A percentile compares a stretch with the other conserved stretches of the same genome.
These are phyloP conservation scores for Grosmannia penicillata DNA, from an alignment of 2,329 filamentous ascomycete species.

Conservation along the genomic window DNA sequence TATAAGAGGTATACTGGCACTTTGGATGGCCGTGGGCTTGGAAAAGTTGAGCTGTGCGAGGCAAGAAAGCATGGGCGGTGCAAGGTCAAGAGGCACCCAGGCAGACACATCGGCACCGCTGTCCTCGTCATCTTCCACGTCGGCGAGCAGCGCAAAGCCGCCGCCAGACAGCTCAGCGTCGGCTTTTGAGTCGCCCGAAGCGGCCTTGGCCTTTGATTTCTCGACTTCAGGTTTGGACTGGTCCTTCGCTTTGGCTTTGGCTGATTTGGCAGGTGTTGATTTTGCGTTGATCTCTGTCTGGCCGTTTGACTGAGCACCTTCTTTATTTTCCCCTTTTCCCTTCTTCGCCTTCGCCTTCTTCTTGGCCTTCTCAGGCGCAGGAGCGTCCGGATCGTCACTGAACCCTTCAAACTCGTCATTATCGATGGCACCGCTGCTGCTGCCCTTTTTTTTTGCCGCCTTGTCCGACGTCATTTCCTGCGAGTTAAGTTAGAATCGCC, in stretches of 20 bases:
- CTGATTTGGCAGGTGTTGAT: conserved; percentile 5
- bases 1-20: conserved; percentile 65
- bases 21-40: conserved; percentile 71
- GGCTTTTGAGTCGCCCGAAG: conserved; percentile 15
- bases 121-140: conserved; percentile 32
- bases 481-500: neutral
- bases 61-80: conserved; percentile 53
- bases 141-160: conserved; percentile 40
- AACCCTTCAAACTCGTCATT: conserved; percentile 19
- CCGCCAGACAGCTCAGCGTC: conserved; percentile 28
- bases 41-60: conserved; percentile 68
- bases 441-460: conserved; percentile 12
- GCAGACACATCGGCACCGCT: conserved; percentile 58
- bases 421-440: conserved; percentile 13
- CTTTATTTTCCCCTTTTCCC: neutral
- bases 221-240: conserved; percentile 11
- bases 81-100: conserved; percentile 65
- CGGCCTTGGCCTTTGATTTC: conserved; percentile 16
- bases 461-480: neutral
- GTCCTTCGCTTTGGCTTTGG: conserved; percentile 4
- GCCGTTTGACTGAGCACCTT: neutral
- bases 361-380: neutral
- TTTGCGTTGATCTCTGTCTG: conserved; percentile 7
- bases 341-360: neutral
- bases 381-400: conserved; percentile 12